phyloP scores from a whole-genome alignment of 1,284 basidiomycete species.

The Boletellus deceptivus region DNA sequence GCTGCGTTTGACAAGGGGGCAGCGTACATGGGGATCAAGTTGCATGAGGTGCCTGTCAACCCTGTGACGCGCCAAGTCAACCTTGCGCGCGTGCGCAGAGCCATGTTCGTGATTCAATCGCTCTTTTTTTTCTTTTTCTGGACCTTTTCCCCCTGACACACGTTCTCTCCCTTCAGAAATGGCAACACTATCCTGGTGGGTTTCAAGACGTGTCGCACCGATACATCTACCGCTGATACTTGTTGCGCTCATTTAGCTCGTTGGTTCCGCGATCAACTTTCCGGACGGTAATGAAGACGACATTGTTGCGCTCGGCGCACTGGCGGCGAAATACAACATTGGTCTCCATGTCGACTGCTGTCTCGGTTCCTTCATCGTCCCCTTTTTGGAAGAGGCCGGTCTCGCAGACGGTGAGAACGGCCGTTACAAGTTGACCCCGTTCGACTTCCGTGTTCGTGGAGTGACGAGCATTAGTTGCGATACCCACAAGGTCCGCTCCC shows the following conservation, averaged over 20 bases:
- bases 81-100: constrained; percentile 74
- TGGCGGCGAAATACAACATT: constrained; percentile 77
- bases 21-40: constrained; percentile 89
- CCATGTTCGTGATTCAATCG: constrained; percentile 61
- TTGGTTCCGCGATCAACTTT: constrained; percentile 90
- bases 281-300: constrained; percentile 91
- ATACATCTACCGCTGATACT: too few relatives aligned
- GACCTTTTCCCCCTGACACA: not conserved
- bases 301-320: constrained; percentile 74
- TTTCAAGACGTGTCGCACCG: constrained; percentile 4
- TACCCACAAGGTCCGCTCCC: constrained; percentile 74
- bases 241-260: constrained; percentile 49
- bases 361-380: constrained; percentile 88
- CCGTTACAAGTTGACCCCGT: constrained; percentile 55
- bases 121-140: not conserved
- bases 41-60: constrained; percentile 89
- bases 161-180: constrained; percentile 49
- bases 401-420: constrained; percentile 51
- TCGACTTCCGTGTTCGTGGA: constrained; percentile 88
- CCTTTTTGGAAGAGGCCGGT: constrained; percentile 73
- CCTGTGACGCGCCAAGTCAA: constrained; percentile 78
- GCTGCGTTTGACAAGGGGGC: constrained; percentile 95
- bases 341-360: constrained; percentile 95
- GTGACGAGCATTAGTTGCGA: constrained; percentile 92
- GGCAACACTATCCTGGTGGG: constrained; percentile 76